A percentile compares a stretch with the other conserved stretches of the same genome.
Evolutionary conservation across 2,329 filamentous ascomycete genomes (phyloP).

Genomic region (Hypoxylon sp.): DNA sequence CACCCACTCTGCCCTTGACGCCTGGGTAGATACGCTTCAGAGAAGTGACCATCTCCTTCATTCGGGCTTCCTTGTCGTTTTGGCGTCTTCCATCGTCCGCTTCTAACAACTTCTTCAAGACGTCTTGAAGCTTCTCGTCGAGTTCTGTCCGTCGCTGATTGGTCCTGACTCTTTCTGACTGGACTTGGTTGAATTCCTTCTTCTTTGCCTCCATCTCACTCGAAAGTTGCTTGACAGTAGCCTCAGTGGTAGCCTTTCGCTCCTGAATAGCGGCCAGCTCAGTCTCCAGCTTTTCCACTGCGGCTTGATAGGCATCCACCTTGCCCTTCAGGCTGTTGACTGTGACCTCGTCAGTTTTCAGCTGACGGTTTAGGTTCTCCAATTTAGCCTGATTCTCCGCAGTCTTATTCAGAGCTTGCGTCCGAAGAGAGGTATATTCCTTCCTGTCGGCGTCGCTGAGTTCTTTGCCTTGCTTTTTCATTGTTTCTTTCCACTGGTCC

Average conservation of each 20-base stretch:
- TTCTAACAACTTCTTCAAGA: slow-evolving; percentile 84
- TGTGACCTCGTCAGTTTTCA: slow-evolving; percentile 92
- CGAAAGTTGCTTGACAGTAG: slow-evolving; percentile 75
- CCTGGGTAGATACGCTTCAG: slow-evolving; percentile 93
- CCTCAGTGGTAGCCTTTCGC: slow-evolving; percentile 74
- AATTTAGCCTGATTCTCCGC: slow-evolving; percentile 86
- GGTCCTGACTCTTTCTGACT: slow-evolving; percentile 85
- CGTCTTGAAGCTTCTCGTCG: slow-evolving; percentile 90
- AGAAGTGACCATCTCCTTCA: slow-evolving; percentile 86
- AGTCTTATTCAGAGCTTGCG: slow-evolving; percentile 86
- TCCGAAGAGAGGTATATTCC: slow-evolving; percentile 87
- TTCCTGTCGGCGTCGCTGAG: slow-evolving; percentile 88
- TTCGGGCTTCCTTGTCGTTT: slow-evolving; percentile 82
- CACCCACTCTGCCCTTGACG: slow-evolving; percentile 89
- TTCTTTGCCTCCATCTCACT: slow-evolving; percentile 89
- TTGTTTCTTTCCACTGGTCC: slow-evolving; percentile 84
- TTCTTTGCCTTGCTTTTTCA: slow-evolving; percentile 88
- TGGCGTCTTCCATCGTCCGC: slow-evolving; percentile 89
- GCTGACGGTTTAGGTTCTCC: slow-evolving; percentile 87
- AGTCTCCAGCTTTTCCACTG: slow-evolving; percentile 79
- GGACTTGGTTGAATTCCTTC: slow-evolving; percentile 87
- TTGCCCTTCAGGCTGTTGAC: slow-evolving; percentile 91
- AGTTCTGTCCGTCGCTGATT: slow-evolving; percentile 88
- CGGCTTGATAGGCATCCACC: slow-evolving; percentile 82
- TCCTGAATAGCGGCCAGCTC: slow-evolving; percentile 79